Base-by-base conservation (phyloP, 805 yeast genomes). In the Saccharomycopsis schoenii region DNA sequence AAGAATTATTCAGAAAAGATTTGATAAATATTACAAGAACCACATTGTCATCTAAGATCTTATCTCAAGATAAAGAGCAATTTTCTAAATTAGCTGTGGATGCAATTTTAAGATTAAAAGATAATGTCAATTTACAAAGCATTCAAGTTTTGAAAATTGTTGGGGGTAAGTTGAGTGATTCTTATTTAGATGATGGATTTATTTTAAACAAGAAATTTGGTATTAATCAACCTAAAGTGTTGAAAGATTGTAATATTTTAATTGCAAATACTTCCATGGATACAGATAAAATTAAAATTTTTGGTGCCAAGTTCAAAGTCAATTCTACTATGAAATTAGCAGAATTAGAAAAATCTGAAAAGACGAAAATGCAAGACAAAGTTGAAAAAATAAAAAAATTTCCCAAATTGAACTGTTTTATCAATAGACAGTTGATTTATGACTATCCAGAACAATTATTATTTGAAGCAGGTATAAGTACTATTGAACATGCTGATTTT, bases 391-490 rank as follows among this genome's bases (percentile, higher is more conserved):
- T 94, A 73, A 83, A 90, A 71, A 85, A 85, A 66, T 96, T 89
- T 72, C 88, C 89, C 60, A 72, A 72, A 42, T 84, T 89, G 70
- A 89, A 89, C 73, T 85, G 93, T 68, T 94, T 94, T 72, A 91
- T 94, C 67, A 94, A 94, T 77, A 85, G 99, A 71, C 99, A 94
- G 76, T 82, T 94, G 70, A 94, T 94, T 70, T 94, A 94, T 75
- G 97, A 94, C 77, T 94, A 93, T 82, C 99, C 99, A 29, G 99
- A 94, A 76, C 97, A 89, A 74, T 79, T 94, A 67, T 89, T 94
- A 70, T 81, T 96, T 5, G 99, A 93, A 67, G 75, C 90, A 52
- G 83, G 85, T 60, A 88, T 94, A 68, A 92, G 89, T 73, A 85
- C 97, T 24, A 90, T 94, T 65, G 99, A 94, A 74, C 99, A 94